These are phyloP conservation scores for Nevesoporus exiguus DNA, from an alignment of 768 basidiomycete species.

Conservation along the genomic window DNA sequence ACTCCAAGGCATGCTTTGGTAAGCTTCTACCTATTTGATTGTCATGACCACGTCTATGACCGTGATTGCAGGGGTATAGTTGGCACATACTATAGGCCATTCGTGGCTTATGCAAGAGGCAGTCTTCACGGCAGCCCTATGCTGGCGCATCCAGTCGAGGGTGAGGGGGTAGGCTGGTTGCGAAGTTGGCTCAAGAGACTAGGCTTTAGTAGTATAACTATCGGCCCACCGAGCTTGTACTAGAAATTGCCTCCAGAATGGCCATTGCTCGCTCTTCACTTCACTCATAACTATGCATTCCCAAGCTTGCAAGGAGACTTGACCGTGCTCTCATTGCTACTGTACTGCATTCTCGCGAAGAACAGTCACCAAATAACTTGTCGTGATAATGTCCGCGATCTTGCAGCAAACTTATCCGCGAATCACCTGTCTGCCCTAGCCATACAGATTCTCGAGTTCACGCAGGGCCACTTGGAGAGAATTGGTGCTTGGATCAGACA, in stretches of 20 bases:
- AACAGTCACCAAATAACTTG: too few relatives aligned
- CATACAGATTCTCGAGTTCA: too few relatives aligned
- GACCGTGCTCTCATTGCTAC: too few relatives aligned
- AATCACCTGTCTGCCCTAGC: too few relatives aligned
- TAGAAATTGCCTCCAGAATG: not conserved
- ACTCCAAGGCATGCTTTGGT: slow-evolving; percentile 67
- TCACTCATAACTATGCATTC: too few relatives aligned
- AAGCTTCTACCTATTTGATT: slow-evolving; percentile 18
- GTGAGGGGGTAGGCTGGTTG: slow-evolving; percentile 30
- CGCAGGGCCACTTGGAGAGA: too few relatives aligned
- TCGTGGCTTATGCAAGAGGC: slow-evolving; percentile 23
- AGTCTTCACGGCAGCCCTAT: slow-evolving; percentile 13
- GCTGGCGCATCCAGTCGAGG: slow-evolving; percentile 21
- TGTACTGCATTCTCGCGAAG: too few relatives aligned
- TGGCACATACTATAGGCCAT: slow-evolving; percentile 31
- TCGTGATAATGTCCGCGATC: too few relatives aligned
- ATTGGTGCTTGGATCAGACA: too few relatives aligned
- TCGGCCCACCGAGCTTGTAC: slow-evolving; percentile 26
- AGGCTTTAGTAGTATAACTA: slow-evolving; percentile 28
- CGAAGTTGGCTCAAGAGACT: slow-evolving; percentile 28
- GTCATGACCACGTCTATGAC: not conserved
- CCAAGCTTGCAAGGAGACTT: too few relatives aligned
- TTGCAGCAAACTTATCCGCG: too few relatives aligned
- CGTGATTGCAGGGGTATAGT: slow-evolving; percentile 25
- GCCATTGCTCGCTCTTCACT: not conserved